Percentiles rank a stretch among this genome's conserved stretches.
Conservation (phyloP, 2,329 filamentous ascomycete species). For the Stachybotrys elegans region DNA sequence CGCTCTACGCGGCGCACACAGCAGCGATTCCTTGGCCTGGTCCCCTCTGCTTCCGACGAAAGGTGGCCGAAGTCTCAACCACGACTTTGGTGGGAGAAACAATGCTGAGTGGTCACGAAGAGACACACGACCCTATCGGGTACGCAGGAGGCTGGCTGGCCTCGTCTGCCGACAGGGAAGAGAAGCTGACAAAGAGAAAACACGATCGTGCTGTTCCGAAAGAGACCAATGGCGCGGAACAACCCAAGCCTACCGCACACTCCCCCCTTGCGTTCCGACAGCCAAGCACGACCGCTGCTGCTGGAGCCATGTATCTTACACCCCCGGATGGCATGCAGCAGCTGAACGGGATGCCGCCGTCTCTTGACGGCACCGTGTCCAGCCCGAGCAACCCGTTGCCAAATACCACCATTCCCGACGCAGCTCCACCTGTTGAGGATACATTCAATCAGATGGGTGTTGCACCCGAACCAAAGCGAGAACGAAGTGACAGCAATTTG, state of each 20-base stretch:
- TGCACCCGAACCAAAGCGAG: conserved; percentile 37
- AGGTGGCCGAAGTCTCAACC: conserved; percentile 33
- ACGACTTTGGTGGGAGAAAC: conserved; percentile 34
- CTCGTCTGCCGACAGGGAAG: conserved; percentile 39
- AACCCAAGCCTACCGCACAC: conserved; percentile 40
- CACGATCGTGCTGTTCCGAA: conserved; percentile 43
- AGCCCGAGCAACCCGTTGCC: conserved; percentile 46
- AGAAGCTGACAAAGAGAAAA: conserved; percentile 40
- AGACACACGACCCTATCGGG: conserved; percentile 43
- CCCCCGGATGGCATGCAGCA: conserved; percentile 62
- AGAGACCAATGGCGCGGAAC: conserved; percentile 36
- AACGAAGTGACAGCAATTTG: conserved; percentile 35
- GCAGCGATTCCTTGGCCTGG: conserved; percentile 50
- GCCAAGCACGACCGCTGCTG: conserved; percentile 37
- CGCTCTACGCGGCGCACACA: conserved; percentile 32
- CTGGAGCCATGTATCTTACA: conserved; percentile 62
- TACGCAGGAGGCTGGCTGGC: conserved; percentile 45
- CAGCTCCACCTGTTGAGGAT: conserved; percentile 16
- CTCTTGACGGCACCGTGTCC: conserved; percentile 49
- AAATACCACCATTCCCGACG: conserved; percentile 23
- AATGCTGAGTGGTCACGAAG: conserved; percentile 30
- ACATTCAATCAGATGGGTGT: conserved; percentile 28
- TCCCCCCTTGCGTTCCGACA: conserved; percentile 49
- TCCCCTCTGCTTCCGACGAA: conserved; percentile 47
- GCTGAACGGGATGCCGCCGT: conserved; percentile 46